These are phyloP conservation scores for Phoma sp. DNA, from an alignment of 2,329 filamentous ascomycete genomes.

Conservation along the genomic window DNA sequence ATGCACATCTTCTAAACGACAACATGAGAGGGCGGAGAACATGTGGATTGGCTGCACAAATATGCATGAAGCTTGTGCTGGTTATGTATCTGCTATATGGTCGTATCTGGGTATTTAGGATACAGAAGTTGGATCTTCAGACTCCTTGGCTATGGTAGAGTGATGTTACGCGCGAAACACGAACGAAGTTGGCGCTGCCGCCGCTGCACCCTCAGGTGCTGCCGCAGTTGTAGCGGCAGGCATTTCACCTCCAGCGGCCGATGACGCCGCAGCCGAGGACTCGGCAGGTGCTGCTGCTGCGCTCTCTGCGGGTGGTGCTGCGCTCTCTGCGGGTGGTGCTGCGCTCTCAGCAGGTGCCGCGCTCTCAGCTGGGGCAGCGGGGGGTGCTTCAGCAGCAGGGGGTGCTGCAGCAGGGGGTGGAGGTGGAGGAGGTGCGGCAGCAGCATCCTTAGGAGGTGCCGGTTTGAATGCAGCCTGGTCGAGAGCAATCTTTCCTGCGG, in stretches of 20 bases:
- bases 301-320: slow-evolving; percentile 8
- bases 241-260: not conserved
- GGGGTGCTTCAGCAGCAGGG: not conserved
- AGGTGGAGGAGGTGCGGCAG: slow-evolving; percentile 26
- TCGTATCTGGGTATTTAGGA: too few species aligned
- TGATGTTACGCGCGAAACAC: slow-evolving; percentile 1
- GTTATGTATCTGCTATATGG: too few species aligned
- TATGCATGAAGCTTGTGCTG: too few species aligned
- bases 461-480: slow-evolving; percentile 37
- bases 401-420: slow-evolving; percentile 6
- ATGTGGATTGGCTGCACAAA: too few species aligned
- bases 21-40: too few species aligned
- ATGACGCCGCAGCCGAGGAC: not conserved
- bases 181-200: slow-evolving; percentile 10
- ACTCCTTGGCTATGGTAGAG: not conserved
- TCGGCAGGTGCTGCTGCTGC: not conserved
- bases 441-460: slow-evolving; percentile 28
- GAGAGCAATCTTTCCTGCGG: slow-evolving; percentile 30
- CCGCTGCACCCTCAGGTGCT: not conserved
- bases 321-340: slow-evolving; percentile 4
- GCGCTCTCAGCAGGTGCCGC: slow-evolving; percentile 10
- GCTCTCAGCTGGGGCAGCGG: slow-evolving; percentile 16
- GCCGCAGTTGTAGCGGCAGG: not conserved
- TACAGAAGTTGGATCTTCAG: not conserved
- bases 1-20: too few species aligned